Percentiles rank a stretch among this genome's conserved stretches.
Conservation (phyloP, 805 yeast species). For the Lachancea thermotolerans region DNA sequence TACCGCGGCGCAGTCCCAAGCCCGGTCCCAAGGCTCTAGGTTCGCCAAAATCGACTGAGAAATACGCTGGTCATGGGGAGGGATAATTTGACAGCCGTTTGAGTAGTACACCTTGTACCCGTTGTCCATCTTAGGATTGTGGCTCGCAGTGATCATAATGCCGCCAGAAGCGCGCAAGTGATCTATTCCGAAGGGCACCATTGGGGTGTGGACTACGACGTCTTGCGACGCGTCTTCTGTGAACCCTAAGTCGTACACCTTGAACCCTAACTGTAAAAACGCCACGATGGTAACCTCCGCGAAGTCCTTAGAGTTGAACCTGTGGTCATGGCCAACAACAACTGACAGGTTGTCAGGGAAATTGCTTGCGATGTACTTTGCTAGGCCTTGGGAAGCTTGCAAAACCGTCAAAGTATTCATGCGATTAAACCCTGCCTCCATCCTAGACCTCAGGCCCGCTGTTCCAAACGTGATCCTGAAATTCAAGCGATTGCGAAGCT, state of each 20-base stretch:
- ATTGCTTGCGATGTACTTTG: slow-evolving; percentile 38
- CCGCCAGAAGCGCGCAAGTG: slow-evolving; percentile 62
- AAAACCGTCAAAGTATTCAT: slow-evolving; percentile 85
- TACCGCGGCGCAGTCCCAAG: slow-evolving; percentile 41
- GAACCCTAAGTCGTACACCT: slow-evolving; percentile 54
- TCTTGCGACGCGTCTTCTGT: slow-evolving; percentile 18
- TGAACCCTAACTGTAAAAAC: slow-evolving; percentile 61
- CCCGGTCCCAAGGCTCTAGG: slow-evolving; percentile 51
- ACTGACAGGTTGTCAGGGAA: slow-evolving; percentile 28
- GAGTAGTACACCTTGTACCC: slow-evolving; percentile 92
- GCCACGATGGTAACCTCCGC: slow-evolving; percentile 75
- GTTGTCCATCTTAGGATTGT: slow-evolving; percentile 77
- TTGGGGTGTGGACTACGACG: slow-evolving; percentile 67
- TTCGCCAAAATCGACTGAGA: slow-evolving; percentile 57
- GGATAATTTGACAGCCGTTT: slow-evolving; percentile 93
- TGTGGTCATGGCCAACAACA: slow-evolving; percentile 89
- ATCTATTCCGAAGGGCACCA: slow-evolving; percentile 85
- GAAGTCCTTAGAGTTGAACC: slow-evolving; percentile 71
- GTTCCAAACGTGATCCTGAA: slow-evolving; percentile 81
- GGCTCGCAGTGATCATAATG: slow-evolving; percentile 89
- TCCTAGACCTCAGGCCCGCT: slow-evolving; percentile 79
- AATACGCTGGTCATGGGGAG: slow-evolving; percentile 78
- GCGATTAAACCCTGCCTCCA: slow-evolving; percentile 86
- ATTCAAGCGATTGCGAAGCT: slow-evolving; percentile 46
- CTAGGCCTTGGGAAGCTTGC: slow-evolving; percentile 85